Percentiles rank a stretch among this genome's conserved stretches.
phyloP scores from a whole-genome alignment of 2,329 filamentous ascomycete genomes.

The Dissoconium aciculare region DNA sequence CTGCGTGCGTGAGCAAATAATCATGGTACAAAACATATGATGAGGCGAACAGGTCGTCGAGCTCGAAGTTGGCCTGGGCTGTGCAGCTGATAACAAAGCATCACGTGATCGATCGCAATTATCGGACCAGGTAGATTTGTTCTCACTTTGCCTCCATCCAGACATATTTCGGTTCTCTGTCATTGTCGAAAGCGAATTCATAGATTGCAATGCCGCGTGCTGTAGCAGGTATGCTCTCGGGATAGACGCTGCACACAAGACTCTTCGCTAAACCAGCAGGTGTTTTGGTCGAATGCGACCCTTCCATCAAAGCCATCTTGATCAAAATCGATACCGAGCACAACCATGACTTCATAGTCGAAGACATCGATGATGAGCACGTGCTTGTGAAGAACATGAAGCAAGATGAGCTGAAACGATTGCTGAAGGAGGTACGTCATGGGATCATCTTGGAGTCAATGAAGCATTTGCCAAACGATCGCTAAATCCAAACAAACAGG shows the following conservation, averaged over 20 bases:
- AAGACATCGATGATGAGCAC: slow-evolving; percentile 64
- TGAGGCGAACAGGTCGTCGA: too few species aligned
- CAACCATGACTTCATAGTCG: slow-evolving; percentile 60
- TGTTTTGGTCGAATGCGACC: slow-evolving; percentile 65
- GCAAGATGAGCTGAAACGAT: slow-evolving; percentile 50
- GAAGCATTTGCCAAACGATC: too few species aligned
- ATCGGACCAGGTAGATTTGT: too few species aligned
- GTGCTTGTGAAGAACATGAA: slow-evolving; percentile 62
- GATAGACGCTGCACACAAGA: background rate
- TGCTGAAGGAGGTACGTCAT: slow-evolving; percentile 47
- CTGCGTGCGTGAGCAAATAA: too few species aligned
- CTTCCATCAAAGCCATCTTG: slow-evolving; percentile 78
- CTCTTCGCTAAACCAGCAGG: slow-evolving; percentile 29
- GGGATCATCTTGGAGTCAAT: too few species aligned
- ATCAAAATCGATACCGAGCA: slow-evolving; percentile 54
- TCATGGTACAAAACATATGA: too few species aligned
- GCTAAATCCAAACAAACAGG: slow-evolving; percentile 14
- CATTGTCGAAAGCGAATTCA: too few species aligned
- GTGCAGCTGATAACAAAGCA: too few species aligned
- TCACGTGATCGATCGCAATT: too few species aligned
- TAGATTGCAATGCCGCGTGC: background rate
- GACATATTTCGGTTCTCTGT: too few species aligned
- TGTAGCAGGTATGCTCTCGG: background rate
- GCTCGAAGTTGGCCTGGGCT: too few species aligned
- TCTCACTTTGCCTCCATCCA: too few species aligned